Evolutionary conservation across 208 protist genomes (phyloP).

Genomic region (Porcisia deanei): DNA sequence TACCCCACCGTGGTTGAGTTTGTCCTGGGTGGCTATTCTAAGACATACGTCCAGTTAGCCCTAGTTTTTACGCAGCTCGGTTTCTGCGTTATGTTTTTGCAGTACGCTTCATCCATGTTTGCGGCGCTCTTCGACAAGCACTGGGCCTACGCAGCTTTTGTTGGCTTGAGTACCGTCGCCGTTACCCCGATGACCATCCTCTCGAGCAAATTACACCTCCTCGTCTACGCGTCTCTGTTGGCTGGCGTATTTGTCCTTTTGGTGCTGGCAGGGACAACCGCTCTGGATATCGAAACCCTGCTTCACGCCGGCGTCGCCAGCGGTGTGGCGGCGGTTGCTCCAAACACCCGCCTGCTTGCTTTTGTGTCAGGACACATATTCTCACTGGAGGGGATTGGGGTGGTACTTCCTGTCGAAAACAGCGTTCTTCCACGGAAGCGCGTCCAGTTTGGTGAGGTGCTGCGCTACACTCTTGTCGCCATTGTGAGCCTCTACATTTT

Average conservation of each 20-base stretch:
- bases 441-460: slow-evolving; percentile 36
- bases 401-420: slow-evolving; percentile 83
- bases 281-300: slow-evolving; percentile 49
- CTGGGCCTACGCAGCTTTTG: slow-evolving; percentile 47
- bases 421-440: slow-evolving; percentile 54
- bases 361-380: slow-evolving; percentile 85
- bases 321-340: slow-evolving; percentile 33
- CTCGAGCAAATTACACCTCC: slow-evolving; percentile 51
- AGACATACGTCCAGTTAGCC: slow-evolving; percentile 63
- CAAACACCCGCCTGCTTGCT: slow-evolving; percentile 49
- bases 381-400: slow-evolving; percentile 74
- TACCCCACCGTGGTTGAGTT: slow-evolving; percentile 78
- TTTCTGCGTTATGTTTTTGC: slow-evolving; percentile 83
- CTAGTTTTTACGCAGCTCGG: slow-evolving; percentile 89
- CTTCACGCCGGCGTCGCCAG: slow-evolving; percentile 37
- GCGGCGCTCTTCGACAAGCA: slow-evolving; percentile 36
- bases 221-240: slow-evolving; percentile 67
- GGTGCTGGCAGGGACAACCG: slow-evolving; percentile 58
- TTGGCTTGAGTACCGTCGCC: slow-evolving; percentile 44
- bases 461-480: slow-evolving; percentile 55
- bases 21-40: slow-evolving; percentile 57
- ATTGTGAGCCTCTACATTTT: slow-evolving; percentile 67
- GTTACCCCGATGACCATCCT: slow-evolving; percentile 81
- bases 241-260: slow-evolving; percentile 57
- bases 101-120: slow-evolving; percentile 82